phyloP scores from a whole-genome alignment of 148 eudicot species.

The Cornus controversa region DNA sequence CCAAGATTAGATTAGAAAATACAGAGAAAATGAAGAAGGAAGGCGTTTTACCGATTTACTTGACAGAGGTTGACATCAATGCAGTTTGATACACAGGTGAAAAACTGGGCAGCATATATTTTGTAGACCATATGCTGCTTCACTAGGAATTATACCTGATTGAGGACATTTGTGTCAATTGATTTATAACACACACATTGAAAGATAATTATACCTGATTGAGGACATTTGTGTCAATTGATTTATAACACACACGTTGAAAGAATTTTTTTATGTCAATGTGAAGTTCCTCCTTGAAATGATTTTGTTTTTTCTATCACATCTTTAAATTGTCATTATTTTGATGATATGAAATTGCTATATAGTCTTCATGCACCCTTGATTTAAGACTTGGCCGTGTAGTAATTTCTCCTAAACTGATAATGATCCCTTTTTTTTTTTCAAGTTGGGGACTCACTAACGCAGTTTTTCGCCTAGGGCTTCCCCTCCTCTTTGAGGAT shows the following conservation, averaged over 20 bases:
- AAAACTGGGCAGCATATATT: constrained; percentile 4
- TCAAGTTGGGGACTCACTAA: too few relatives aligned
- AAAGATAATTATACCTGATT: not conserved
- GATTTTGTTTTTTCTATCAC: not conserved
- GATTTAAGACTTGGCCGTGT: too few relatives aligned
- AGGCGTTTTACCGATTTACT: constrained; percentile 8
- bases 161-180: constrained; percentile 1
- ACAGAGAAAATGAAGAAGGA: not conserved
- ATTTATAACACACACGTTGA: not conserved
- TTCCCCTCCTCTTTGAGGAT: too few relatives aligned
- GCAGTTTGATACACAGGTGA: not conserved
- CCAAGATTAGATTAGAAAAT: constrained; percentile 9
- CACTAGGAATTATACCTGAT: not conserved
- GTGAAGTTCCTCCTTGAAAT: not conserved
- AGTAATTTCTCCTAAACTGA: too few relatives aligned
- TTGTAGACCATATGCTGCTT: constrained; percentile 13
- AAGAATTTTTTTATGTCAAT: not conserved
- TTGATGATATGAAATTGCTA: too few relatives aligned
- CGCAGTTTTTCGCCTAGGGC: too few relatives aligned
- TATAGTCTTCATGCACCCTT: too few relatives aligned
- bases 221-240: not conserved
- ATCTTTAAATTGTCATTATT: not conserved
- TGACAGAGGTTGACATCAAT: constrained; percentile 2
- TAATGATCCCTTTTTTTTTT: too few relatives aligned
- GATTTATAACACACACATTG: not conserved